phyloP scores from a whole-genome alignment of 768 basidiomycete species.

The Mycena filopes region DNA sequence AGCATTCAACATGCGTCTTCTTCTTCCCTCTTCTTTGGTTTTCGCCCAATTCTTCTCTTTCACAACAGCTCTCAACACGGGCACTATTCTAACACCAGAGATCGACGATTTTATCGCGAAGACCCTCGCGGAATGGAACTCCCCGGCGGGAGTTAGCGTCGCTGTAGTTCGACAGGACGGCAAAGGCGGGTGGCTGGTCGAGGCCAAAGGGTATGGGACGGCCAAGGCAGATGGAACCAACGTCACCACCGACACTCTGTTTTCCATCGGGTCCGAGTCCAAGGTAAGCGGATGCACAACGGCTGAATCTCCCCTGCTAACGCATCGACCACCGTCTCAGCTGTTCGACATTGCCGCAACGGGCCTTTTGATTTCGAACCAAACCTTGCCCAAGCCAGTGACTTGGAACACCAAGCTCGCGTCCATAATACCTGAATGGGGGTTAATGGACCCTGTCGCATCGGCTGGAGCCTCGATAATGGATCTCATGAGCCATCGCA shows the following conservation, averaged over 20 bases:
- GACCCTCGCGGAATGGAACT: constrained; percentile 33
- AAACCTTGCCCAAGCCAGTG: constrained; percentile 35
- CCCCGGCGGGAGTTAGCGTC: constrained; percentile 33
- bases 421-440: constrained; percentile 39
- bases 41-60: constrained; percentile 16
- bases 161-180: constrained; percentile 33
- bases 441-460: constrained; percentile 38
- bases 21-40: constrained; percentile 18
- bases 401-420: constrained; percentile 38
- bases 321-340: constrained; percentile 28
- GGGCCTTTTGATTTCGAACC: constrained; percentile 41
- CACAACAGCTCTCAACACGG: constrained; percentile 8
- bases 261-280: constrained; percentile 39
- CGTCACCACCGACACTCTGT: constrained; percentile 33
- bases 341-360: constrained; percentile 39
- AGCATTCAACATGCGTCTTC: constrained; percentile 22
- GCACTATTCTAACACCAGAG: constrained; percentile 30
- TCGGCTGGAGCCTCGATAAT: constrained; percentile 33
- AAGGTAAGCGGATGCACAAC: too few relatives aligned
- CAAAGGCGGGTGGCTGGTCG: constrained; percentile 33
- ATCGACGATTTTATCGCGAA: constrained; percentile 32
- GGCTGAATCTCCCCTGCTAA: too few relatives aligned
- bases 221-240: constrained; percentile 33
- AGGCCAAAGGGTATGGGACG: constrained; percentile 36
- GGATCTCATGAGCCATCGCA: constrained; percentile 43